Percentiles rank a stretch among this genome's conserved stretches.
Evolutionary conservation across 257 asterid genomes (phyloP).

Genomic region (Nicotiana noctiflora): DNA sequence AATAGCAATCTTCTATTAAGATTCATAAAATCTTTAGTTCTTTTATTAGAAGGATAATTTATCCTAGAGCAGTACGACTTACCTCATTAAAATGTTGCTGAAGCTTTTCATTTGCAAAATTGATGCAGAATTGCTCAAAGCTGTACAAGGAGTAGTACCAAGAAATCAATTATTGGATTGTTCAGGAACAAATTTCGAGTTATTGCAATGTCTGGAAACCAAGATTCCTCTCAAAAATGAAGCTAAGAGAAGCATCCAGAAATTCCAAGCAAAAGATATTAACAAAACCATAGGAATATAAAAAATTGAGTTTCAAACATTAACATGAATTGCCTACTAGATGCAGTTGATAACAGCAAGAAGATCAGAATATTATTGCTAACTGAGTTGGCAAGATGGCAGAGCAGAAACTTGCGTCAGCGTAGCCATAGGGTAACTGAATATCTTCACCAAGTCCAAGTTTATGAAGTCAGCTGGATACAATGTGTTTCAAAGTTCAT

Average conservation of each 20-base stretch:
- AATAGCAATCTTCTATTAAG: constrained; percentile 14
- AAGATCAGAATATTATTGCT: background rate
- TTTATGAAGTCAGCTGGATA: background rate
- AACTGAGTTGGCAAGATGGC: background rate
- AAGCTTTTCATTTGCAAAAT: constrained; percentile 97
- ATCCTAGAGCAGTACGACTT: constrained; percentile 4
- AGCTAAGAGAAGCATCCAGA: constrained; percentile 4
- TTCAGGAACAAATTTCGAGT: constrained; percentile 7
- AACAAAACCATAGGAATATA: background rate
- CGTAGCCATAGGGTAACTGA: background rate
- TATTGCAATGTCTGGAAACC: constrained; percentile 2
- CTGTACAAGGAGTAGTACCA: constrained; percentile 34
- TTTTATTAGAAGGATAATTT: background rate
- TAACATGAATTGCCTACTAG: background rate
- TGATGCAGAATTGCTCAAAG: constrained; percentile 99
- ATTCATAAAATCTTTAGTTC: constrained; percentile 5
- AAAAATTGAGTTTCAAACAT: background rate
- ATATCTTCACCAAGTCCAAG: background rate
- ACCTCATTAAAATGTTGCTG: constrained; percentile 99
- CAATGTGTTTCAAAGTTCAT: background rate
- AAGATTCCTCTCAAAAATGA: background rate
- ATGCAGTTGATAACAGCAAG: background rate
- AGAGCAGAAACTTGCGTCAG: background rate
- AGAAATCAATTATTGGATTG: constrained; percentile 6
- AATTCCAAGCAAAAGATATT: background rate